A percentile compares a stretch with the other conserved stretches of the same genome.
Conservation (phyloP, 2,329 filamentous ascomycete genomes). For the Trichoderma sp. region DNA sequence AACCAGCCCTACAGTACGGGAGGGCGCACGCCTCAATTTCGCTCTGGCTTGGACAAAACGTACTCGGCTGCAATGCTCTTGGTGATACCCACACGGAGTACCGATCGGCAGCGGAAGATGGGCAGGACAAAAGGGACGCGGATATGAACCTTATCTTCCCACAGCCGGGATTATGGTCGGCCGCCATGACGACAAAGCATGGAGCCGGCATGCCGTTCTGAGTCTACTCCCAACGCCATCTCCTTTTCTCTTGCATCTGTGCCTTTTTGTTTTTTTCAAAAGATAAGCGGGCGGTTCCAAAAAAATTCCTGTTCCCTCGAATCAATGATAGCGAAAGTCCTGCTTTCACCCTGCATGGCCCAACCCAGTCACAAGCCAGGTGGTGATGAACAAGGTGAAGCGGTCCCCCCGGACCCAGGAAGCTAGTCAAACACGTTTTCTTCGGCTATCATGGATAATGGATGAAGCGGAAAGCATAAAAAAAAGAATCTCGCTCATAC, state of each 20-base stretch:
- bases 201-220: neutral
- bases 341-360: conserved; percentile 5
- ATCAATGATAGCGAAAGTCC: conserved; percentile 7
- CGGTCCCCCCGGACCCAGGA: neutral
- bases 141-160: conserved; percentile 10
- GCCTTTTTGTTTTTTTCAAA: neutral
- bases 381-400: neutral
- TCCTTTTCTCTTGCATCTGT: neutral
- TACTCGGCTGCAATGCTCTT: neutral
- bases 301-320: neutral
- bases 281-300: neutral
- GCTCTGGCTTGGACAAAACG: neutral
- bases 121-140: neutral
- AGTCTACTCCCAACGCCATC: neutral
- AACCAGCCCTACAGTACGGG: conserved; percentile 12
- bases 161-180: neutral
- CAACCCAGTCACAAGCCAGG: neutral
- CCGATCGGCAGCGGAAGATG: neutral
- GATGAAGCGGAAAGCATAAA: conserved; percentile 12
- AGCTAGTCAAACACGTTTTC: neutral
- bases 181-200: conserved; percentile 4
- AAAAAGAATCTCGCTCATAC: neutral
- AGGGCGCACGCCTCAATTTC: neutral
- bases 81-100: conserved; percentile 7
- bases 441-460: neutral